These are phyloP conservation scores for Leishmania martiniquensis DNA, from an alignment of 208 protist species.

Conservation along the genomic window DNA sequence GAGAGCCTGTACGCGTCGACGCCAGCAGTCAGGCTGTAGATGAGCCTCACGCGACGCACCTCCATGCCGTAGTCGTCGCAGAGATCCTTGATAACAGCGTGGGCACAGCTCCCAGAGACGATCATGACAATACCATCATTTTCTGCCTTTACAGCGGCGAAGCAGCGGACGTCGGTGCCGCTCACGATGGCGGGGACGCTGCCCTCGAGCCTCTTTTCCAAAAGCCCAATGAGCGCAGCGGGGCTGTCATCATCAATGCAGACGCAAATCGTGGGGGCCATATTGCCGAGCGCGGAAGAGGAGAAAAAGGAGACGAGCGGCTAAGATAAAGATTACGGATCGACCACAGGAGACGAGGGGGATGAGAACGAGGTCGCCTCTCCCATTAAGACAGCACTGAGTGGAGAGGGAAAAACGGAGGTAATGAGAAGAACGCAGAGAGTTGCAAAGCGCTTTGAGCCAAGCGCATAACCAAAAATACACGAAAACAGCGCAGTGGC, in stretches of 20 bases:
- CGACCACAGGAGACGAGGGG: too few relatives aligned
- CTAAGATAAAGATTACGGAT: background rate
- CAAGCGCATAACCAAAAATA: too few relatives aligned
- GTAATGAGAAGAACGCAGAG: too few relatives aligned
- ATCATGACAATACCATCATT: slow-evolving; percentile 17
- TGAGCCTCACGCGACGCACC: slow-evolving; percentile 65
- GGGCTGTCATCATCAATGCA: background rate
- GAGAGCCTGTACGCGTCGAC: slow-evolving; percentile 65
- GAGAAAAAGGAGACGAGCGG: background rate
- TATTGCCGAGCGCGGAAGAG: background rate
- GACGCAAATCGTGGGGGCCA: slow-evolving; percentile 12
- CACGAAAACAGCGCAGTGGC: too few relatives aligned
- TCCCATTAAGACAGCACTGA: background rate
- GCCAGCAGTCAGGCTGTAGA: slow-evolving; percentile 79
- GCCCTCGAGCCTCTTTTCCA: background rate
- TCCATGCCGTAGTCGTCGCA: slow-evolving; percentile 61
- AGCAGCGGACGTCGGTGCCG: slow-evolving; percentile 1
- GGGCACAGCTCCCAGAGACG: slow-evolving; percentile 12
- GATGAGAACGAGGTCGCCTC: background rate
- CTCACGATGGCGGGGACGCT: background rate
- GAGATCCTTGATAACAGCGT: slow-evolving; percentile 60
- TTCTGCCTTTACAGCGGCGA: slow-evolving; percentile 2
- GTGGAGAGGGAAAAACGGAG: too few relatives aligned
- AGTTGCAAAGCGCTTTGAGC: too few relatives aligned
- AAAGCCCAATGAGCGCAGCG: background rate